These are phyloP conservation scores for Schoenoplectus triqueter DNA, from an alignment of 202 grass and related monocot species.

Conservation along the genomic window DNA sequence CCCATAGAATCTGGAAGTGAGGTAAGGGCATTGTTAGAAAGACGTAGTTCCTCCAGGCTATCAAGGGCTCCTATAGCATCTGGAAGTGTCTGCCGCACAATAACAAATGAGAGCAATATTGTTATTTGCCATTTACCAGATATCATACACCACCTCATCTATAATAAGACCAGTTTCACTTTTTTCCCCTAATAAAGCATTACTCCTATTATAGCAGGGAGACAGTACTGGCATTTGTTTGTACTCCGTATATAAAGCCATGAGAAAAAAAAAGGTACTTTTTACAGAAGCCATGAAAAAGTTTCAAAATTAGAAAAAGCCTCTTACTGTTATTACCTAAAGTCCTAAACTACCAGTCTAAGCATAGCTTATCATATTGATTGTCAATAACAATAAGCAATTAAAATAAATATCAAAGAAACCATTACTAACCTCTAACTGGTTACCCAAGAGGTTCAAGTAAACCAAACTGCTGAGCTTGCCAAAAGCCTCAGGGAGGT, in stretches of 20 bases:
- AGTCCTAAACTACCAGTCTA: not conserved
- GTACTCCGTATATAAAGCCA: not conserved
- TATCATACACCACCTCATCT: not conserved
- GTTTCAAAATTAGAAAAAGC: not conserved
- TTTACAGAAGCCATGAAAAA: not conserved
- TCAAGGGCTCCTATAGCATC: conserved; percentile 80
- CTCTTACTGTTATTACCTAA: not conserved
- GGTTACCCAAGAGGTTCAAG: conserved; percentile 72
- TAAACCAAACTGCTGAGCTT: conserved; percentile 61
- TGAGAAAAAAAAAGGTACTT: not conserved
- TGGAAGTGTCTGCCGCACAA: conserved; percentile 63
- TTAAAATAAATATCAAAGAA: not conserved
- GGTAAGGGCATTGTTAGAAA: conserved; percentile 64
- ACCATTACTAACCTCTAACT: conserved; percentile 61
- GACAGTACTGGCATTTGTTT: conserved; percentile 5
- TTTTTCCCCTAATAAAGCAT: not conserved
- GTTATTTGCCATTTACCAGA: not conserved
- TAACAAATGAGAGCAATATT: not conserved
- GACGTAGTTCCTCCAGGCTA: conserved; percentile 70
- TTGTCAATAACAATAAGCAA: conserved; percentile 4
- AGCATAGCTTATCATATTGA: not conserved
- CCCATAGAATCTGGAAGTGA: conserved; percentile 87
- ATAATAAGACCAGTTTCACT: not conserved
- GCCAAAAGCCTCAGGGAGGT: conserved; percentile 65
- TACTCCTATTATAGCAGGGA: not conserved